These are phyloP conservation scores for Mucor piriformis DNA, from an alignment of 371 early-diverging fungal genomes.

Conservation along the genomic window DNA sequence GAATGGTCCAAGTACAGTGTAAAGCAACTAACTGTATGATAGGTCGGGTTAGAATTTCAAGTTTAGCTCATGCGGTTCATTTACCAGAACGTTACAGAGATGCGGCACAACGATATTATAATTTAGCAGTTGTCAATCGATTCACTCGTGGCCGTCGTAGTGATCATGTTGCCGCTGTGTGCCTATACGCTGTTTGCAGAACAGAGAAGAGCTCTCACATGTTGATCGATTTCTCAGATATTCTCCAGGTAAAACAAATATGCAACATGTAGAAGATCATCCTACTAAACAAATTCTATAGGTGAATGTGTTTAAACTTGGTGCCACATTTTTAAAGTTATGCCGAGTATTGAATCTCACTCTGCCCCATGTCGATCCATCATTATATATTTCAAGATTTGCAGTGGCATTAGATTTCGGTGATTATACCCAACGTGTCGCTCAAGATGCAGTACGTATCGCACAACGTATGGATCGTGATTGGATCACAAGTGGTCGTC, in stretches of 20 bases:
- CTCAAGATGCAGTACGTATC: constrained; percentile 84
- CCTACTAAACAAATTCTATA: no score
- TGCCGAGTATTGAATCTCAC: constrained; percentile 73
- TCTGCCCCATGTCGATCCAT: constrained; percentile 95
- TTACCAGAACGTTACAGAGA: constrained; percentile 84
- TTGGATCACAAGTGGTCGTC: constrained; percentile 97
- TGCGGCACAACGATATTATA: constrained; percentile 91
- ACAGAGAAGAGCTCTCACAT: constrained; percentile 90
- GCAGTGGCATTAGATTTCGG: constrained; percentile 94
- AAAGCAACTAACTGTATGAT: background rate
- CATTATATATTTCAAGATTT: constrained; percentile 95
- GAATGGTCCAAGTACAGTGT: no score
- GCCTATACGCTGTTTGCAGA: constrained; percentile 97
- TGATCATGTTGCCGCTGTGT: constrained; percentile 90
- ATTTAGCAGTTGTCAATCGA: constrained; percentile 88
- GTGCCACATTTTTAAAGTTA: constrained; percentile 90
- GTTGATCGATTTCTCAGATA: constrained; percentile 98
- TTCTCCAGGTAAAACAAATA: constrained; percentile 59
- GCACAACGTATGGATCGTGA: constrained; percentile 97
- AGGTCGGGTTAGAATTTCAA: constrained; percentile 66
- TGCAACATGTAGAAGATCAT: no score
- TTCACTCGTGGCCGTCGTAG: constrained; percentile 93
- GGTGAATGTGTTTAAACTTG: constrained; percentile 93
- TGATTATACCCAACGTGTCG: constrained; percentile 81
- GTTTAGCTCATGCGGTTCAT: constrained; percentile 68